These are phyloP conservation scores for Tilletia horrida DNA, from an alignment of 1,284 basidiomycete genomes.

Conservation along the genomic window DNA sequence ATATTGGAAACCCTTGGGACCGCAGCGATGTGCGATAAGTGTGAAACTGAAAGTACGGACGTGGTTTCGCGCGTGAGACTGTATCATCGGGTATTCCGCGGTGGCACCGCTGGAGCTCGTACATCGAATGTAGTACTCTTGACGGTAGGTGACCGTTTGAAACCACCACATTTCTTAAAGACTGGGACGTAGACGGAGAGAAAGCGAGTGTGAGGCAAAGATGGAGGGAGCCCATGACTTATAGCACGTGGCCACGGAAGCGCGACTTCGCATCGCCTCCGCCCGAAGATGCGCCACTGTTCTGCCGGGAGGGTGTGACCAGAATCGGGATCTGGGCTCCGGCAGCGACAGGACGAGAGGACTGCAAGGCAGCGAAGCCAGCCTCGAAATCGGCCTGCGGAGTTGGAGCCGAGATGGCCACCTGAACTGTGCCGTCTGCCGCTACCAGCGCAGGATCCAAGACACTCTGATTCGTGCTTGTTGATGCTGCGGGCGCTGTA, in stretches of 20 bases:
- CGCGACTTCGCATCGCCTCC: slow-evolving; percentile 2
- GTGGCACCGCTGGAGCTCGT: no score
- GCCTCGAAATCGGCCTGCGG: neutral
- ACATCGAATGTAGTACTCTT: no score
- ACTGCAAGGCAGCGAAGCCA: no score
- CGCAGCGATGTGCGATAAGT: no score
- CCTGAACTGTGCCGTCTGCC: neutral
- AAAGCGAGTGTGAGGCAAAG: neutral
- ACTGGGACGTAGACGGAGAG: neutral
- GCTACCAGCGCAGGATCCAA: no score
- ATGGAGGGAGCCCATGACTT: neutral
- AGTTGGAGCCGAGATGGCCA: slow-evolving; percentile 11
- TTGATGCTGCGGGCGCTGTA: neutral
- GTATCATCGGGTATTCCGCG: no score
- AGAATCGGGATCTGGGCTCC: slow-evolving; percentile 3
- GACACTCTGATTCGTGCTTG: no score
- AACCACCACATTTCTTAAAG: no score
- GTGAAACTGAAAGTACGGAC: no score
- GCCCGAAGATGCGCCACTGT: slow-evolving; percentile 3
- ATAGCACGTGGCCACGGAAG: slow-evolving; percentile 6
- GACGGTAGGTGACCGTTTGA: neutral
- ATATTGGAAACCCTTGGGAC: no score
- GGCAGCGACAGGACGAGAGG: no score
- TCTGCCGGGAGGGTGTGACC: slow-evolving; percentile 15
- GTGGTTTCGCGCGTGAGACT: no score